phyloP scores from a whole-genome alignment of 352 stramenopile genomes.

The Lagenidium giganteum region DNA sequence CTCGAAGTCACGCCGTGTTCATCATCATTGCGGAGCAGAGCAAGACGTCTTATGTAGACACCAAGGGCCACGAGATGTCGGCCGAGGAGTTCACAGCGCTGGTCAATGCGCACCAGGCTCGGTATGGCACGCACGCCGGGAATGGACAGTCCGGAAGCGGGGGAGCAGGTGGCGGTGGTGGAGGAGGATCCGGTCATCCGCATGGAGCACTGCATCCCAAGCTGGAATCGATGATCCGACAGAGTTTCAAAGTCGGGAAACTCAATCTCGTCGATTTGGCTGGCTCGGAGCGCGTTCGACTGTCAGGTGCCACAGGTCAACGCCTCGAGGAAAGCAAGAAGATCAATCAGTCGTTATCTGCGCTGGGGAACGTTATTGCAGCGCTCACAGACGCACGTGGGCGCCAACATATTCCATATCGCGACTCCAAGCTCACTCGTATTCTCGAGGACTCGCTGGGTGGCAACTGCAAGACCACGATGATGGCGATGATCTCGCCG shows the following conservation, averaged over 20 bases:
- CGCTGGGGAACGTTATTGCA: constrained; percentile 89
- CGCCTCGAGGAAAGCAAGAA: constrained; percentile 91
- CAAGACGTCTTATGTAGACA: constrained; percentile 86
- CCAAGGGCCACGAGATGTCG: constrained; percentile 71
- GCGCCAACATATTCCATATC: constrained; percentile 91
- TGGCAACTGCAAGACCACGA: constrained; percentile 94
- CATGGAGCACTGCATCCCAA: constrained; percentile 49
- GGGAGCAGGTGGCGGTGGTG: constrained; percentile 1
- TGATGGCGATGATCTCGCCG: constrained; percentile 96
- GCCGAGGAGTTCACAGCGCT: constrained; percentile 83
- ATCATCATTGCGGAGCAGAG: constrained; percentile 94
- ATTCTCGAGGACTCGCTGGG: constrained; percentile 87
- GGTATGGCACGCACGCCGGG: no score
- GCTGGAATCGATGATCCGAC: constrained; percentile 85
- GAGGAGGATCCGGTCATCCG: constrained; percentile 4
- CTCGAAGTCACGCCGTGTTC: constrained; percentile 89
- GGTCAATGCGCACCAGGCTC: constrained; percentile 68
- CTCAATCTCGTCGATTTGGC: constrained; percentile 93
- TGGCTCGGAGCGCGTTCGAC: constrained; percentile 85
- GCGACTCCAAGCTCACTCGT: constrained; percentile 91
- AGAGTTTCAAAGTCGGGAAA: constrained; percentile 94
- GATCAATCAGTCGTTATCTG: constrained; percentile 91
- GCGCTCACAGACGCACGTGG: constrained; percentile 84
- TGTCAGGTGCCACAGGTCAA: constrained; percentile 84
- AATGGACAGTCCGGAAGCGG: no score